A percentile compares a stretch with the other conserved stretches of the same genome.
Conservation (phyloP, 2,329 filamentous ascomycete genomes). For the Aaosphaeria arxii region DNA sequence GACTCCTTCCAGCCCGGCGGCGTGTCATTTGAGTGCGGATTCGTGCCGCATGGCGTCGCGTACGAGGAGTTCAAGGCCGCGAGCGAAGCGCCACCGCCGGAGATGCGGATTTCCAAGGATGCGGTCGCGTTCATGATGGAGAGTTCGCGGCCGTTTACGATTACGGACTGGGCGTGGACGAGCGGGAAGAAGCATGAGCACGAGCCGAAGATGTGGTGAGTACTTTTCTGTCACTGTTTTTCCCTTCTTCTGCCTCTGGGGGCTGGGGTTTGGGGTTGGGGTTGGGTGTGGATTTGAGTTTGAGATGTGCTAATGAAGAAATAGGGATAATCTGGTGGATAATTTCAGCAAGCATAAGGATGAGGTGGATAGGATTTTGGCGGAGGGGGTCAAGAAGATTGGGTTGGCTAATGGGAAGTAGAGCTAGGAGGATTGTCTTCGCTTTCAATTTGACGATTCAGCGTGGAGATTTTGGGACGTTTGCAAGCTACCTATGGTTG, state of each 20-base stretch:
- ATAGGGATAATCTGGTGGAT: conserved; percentile 49
- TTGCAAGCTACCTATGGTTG: too few species aligned
- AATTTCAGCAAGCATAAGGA: conserved; percentile 49
- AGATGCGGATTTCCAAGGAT: conserved; percentile 43
- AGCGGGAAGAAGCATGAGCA: conserved; percentile 48
- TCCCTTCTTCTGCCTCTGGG: too few species aligned
- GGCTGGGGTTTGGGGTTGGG: background rate
- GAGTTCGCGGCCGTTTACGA: conserved; percentile 39
- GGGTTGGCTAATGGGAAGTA: background rate
- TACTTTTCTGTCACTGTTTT: background rate
- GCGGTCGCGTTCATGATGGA: conserved; percentile 67
- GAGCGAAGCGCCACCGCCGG: conserved; percentile 47
- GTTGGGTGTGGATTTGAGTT: background rate
- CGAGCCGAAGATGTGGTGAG: conserved; percentile 45
- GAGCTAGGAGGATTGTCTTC: background rate
- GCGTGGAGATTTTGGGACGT: background rate
- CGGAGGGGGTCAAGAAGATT: conserved; percentile 17
- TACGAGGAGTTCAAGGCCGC: conserved; percentile 56
- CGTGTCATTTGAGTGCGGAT: conserved; percentile 66
- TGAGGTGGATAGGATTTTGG: conserved; percentile 47
- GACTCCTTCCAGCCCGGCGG: conserved; percentile 61
- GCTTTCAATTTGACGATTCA: background rate
- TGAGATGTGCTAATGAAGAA: background rate
- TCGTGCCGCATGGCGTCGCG: conserved; percentile 64
- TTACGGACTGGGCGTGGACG: conserved; percentile 36